Base-by-base conservation (phyloP, 768 basidiomycete species). In the Lentinula edodes region DNA sequence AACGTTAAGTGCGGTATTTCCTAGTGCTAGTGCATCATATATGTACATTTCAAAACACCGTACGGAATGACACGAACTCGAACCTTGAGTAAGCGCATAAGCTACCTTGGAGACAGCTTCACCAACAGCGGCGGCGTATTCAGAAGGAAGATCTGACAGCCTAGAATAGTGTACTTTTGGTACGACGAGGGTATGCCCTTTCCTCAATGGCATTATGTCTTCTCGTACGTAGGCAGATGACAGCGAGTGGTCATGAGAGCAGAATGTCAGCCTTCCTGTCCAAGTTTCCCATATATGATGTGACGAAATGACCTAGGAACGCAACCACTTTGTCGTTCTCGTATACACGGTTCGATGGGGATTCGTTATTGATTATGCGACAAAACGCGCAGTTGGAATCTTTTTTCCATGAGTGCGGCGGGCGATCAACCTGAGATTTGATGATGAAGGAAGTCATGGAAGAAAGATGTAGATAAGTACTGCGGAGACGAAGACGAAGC, bases 201-300 rank as follows among this genome's bases (percentile, higher is more conserved):
- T 75, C 50, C 89, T 74, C 41, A 91, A 69, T 1, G 89, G 89
- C 43, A 87, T 70, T 58, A 90, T 89, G 72, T 90, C 89, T 88
- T 62, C 43, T 18, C 13, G 53, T 34, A 62, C 15, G 63, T 20
- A 15, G 41, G 38, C 36, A 35, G n/a, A 23, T 10, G 20, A 23
- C 12, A 13, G 32, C 20, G n/a, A 12, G 5, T 7, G 12, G 20
- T n/a, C 8, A 39, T 41, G n/a, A 34, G 43, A 55, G 16, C 35
- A 35, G 23, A 5, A 23, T 23, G 35, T 57, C 35, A 51, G 38
- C 35, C 5, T 60, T 35, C 7, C 4, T 15, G 6, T 56, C 23
- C 15, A 6, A 39, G 20, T 42, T 36, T 39, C 13, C 16, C 36
- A 35, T 46, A 32, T 46, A 56, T 18, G 48, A 28, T 20, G 45